Base-by-base conservation (phyloP, 2,329 filamentous ascomycete species). In the Alternaria brassicae region DNA sequence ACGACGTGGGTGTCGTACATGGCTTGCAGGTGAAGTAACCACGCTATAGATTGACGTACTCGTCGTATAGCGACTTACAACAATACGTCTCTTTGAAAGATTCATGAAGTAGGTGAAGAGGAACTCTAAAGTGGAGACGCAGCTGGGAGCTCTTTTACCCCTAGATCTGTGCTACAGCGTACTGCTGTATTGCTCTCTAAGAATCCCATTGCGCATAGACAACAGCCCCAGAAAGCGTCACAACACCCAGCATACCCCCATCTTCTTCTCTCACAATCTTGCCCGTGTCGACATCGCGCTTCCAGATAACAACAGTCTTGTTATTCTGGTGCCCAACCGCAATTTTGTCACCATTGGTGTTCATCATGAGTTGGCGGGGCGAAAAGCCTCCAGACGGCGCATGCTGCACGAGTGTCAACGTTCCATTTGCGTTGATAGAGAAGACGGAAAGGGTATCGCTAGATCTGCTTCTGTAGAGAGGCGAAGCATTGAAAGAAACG, bases 321-420 rank as follows among this genome's bases (percentile, higher is more conserved):
- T 86, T 86, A 8, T 77, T 77, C 76, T 92, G 89, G 62, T 89
- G 80, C 0, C 84, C 89, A 19, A 91, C 86, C 1, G 87, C 89
- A 1, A 91, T 76, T 56, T 88, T 78, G 59, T 83, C 83, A 1
- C 89, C 90, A 8, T 81, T 83, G 60, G 81, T 82, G 73, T 89
- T 91, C 53, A 91, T 78, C 53, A 83, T 84, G 72, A 91, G 89
- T 23, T 90, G 88, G 21, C 90, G 83, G 0, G 90, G 90, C 53
- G 82, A 83, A 15, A 80, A 76, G 3, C 90, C 91, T 47, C 88
- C 88, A 1, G 87, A 84, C 0, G 89, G 81, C 15, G 83, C 83
- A 27, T 86, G 80, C 68, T 89, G 84, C 2, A 85, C 71, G 49
- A 85, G 81, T 0, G 69, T 76, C 32, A 91, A 80, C 0, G 75